Conservation (phyloP, 441 rosid species). For the Gossypium schwendimanii region DNA sequence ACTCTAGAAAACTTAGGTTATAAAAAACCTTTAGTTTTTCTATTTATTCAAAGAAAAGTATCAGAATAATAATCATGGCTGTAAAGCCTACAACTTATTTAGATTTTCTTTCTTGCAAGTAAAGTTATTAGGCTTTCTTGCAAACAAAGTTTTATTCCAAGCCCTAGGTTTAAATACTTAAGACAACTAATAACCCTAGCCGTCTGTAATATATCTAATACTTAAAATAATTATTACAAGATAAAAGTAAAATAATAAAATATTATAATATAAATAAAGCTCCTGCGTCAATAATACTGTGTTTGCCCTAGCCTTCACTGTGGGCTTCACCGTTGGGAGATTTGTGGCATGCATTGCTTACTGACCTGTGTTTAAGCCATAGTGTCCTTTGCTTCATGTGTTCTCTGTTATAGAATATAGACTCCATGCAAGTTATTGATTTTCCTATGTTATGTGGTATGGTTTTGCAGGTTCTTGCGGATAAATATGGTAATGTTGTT, state of each 20-base stretch:
- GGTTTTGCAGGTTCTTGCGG: constrained; percentile 73
- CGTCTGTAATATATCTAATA: too few relatives aligned
- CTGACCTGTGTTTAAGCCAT: neutral
- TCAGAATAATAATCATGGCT: neutral
- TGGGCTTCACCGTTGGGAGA: neutral
- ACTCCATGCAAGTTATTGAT: neutral
- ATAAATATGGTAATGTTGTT: constrained; percentile 87
- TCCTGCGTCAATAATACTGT: too few relatives aligned
- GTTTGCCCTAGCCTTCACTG: neutral
- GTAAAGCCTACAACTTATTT: neutral
- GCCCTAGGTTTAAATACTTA: too few relatives aligned
- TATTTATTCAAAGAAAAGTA: neutral
- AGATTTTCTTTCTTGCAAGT: neutral
- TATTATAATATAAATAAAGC: too few relatives aligned
- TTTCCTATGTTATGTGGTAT: neutral
- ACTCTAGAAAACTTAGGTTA: neutral
- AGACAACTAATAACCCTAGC: too few relatives aligned
- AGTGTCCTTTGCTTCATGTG: neutral
- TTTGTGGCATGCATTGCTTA: neutral
- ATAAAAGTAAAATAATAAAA: too few relatives aligned
- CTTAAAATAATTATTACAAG: too few relatives aligned
- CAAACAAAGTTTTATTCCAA: too few relatives aligned
- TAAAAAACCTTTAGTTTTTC: neutral
- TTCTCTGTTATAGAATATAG: neutral
- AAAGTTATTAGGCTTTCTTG: neutral